Base-by-base conservation (phyloP, 2,329 filamentous ascomycete species). In the Elsinoe perseae region DNA sequence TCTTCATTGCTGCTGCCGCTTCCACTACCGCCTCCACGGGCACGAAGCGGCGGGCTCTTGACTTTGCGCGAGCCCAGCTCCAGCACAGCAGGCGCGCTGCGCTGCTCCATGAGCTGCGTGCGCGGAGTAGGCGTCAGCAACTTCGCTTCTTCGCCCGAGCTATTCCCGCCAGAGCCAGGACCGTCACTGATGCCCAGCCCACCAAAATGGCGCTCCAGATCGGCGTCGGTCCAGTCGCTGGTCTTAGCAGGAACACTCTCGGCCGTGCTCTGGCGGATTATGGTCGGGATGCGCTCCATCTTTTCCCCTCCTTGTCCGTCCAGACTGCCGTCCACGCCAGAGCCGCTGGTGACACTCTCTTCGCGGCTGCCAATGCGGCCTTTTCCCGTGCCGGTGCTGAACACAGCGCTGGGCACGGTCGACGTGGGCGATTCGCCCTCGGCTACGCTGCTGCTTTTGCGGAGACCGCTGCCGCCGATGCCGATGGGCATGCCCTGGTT, bases 301-400 rank as follows among this genome's bases (percentile, higher is more conserved):
- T 85, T 82, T 65, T 96, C 92, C 2, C 89, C 90, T 4, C 48
- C 48, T 18, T 32, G 25, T 3, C 52, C 52, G 27, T 56, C 53
- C 2, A 44, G n/a, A 10, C 36, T 44, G 18, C 40, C 53, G 14
- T 40, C 36, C 71, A 92, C 93, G 40, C 40, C n/a, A 50, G 93
- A 81, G 66, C 89, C 91, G 8, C 87, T 95, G 57, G 86, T 87
- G 57, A 96, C 86, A 0, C 92, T 96, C 66, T 95, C 89, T 65
- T 90, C 89, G 32, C 90, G 81, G 65, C 88, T 95, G 3, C 88
- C 92, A 2, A 82, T 83, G 62, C 83, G 80, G 67, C 91, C 88
- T 60, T 87, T 89, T 59, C 86, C 86, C 42, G 85, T 83, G 6
- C n/a, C 85, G 80, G 30, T 84, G 77, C 23, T 80, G 78, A 16